phyloP scores from a whole-genome alignment of 345 rosid genomes.

The Salix purpurea region DNA sequence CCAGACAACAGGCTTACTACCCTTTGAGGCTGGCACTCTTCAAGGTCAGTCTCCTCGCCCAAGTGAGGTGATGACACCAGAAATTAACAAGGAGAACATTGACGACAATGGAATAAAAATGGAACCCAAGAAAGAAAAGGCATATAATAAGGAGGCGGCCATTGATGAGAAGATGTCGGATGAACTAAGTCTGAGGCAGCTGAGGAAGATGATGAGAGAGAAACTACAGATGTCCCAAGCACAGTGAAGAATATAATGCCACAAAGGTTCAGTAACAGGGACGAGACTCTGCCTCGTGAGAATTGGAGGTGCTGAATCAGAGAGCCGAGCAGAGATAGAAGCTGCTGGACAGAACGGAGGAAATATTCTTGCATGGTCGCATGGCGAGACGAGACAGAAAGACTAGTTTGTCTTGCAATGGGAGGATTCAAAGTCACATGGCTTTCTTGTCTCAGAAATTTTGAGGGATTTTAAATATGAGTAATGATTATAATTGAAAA shows the following conservation, averaged over 20 bases:
- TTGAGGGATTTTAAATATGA: too few species aligned
- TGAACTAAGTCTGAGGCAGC: constrained; percentile 40
- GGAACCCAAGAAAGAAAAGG: constrained; percentile 14
- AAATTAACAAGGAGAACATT: constrained; percentile 39
- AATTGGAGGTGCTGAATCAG: constrained; percentile 20
- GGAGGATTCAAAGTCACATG: too few species aligned
- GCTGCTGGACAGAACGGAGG: too few species aligned
- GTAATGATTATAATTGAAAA: too few species aligned
- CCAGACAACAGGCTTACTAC: constrained; percentile 1
- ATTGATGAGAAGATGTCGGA: constrained; percentile 20
- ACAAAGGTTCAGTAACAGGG: neutral
- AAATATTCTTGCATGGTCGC: too few species aligned
- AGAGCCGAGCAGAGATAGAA: neutral
- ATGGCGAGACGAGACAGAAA: too few species aligned
- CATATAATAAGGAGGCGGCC: constrained; percentile 3
- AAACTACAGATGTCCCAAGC: constrained; percentile 19
- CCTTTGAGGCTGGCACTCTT: constrained; percentile 30
- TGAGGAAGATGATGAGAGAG: constrained; percentile 41
- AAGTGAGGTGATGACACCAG: neutral
- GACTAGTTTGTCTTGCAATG: too few species aligned
- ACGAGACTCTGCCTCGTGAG: constrained; percentile 21
- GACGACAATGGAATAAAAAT: constrained; percentile 10
- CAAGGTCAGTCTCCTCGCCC: constrained; percentile 25
- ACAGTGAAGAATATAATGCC: constrained; percentile 2
- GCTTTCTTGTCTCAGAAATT: too few species aligned